Conservation (phyloP, 2,329 filamentous ascomycete genomes). For the Corynespora cassiicola region DNA sequence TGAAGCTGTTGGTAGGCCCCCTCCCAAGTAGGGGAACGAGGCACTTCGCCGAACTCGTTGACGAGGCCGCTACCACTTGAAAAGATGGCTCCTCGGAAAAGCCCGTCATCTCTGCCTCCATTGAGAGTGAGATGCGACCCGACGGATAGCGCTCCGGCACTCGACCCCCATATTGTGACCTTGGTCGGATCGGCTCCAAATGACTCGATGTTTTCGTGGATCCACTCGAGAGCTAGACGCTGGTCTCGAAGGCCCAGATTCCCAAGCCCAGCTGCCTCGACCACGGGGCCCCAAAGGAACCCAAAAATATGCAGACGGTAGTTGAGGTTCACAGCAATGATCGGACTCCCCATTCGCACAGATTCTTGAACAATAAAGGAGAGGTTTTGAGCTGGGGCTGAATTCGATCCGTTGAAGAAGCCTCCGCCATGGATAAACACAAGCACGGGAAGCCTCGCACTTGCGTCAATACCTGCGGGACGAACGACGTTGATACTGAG, state of each 20-base stretch:
- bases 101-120: conserved; percentile 48
- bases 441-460: conserved; percentile 49
- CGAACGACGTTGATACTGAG: conserved; percentile 34
- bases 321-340: conserved; percentile 20
- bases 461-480: conserved; percentile 3
- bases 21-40: no score
- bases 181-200: conserved; percentile 46
- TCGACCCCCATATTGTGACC: conserved; percentile 47
- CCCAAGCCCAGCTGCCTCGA: conserved; percentile 65
- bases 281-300: conserved; percentile 46
- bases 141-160: conserved; percentile 45
- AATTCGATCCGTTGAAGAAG: conserved; percentile 42
- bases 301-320: no score
- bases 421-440: conserved; percentile 25
- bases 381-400: conserved; percentile 62
- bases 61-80: no score
- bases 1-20: no score
- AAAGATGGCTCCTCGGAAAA: conserved; percentile 50
- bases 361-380: conserved; percentile 58
- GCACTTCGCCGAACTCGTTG: no score
- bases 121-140: conserved; percentile 46
- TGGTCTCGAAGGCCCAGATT: conserved; percentile 68
- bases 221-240: conserved; percentile 49
- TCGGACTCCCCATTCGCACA: conserved; percentile 17
- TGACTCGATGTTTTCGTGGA: conserved; percentile 39